These are phyloP conservation scores for Toxicodendron radicans DNA, from an alignment of 345 rosid genomes.

Conservation along the genomic window DNA sequence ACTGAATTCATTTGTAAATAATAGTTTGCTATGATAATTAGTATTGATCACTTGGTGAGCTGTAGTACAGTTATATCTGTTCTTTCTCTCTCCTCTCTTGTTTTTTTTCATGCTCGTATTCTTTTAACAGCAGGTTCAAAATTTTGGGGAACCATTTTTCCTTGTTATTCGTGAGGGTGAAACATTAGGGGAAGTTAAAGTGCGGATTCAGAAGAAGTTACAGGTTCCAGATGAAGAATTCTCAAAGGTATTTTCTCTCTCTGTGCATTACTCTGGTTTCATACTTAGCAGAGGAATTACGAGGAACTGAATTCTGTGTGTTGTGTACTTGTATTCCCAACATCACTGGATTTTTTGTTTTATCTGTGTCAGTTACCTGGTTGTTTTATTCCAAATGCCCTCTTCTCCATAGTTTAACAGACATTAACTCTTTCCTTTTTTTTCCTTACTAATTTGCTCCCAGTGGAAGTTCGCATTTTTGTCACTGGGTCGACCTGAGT, in stretches of 20 bases:
- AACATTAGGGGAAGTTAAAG: slow-evolving; percentile 56
- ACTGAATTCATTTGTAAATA: background rate
- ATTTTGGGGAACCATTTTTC: slow-evolving; percentile 80
- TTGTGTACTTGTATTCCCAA: background rate
- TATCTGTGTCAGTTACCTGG: background rate
- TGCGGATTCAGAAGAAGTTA: slow-evolving; percentile 61
- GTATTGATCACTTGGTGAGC: background rate
- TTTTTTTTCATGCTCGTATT: background rate
- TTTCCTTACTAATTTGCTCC: background rate
- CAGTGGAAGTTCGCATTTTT: slow-evolving; percentile 82
- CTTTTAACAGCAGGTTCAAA: slow-evolving; percentile 48
- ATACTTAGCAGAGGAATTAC: background rate
- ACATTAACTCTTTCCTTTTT: background rate
- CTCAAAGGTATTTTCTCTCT: slow-evolving; percentile 41
- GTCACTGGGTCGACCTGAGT: slow-evolving; percentile 72
- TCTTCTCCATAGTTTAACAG: background rate
- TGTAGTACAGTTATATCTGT: background rate
- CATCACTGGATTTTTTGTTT: slow-evolving; percentile 4
- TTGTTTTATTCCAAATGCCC: background rate
- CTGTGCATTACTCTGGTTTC: background rate
- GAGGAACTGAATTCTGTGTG: background rate
- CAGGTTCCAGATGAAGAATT: slow-evolving; percentile 73
- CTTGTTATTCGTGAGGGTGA: slow-evolving; percentile 70
- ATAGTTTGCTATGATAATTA: background rate
- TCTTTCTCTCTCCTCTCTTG: background rate